These are phyloP conservation scores for Hippophae tibetana DNA, from an alignment of 306 rosid genomes.

Conservation along the genomic window DNA sequence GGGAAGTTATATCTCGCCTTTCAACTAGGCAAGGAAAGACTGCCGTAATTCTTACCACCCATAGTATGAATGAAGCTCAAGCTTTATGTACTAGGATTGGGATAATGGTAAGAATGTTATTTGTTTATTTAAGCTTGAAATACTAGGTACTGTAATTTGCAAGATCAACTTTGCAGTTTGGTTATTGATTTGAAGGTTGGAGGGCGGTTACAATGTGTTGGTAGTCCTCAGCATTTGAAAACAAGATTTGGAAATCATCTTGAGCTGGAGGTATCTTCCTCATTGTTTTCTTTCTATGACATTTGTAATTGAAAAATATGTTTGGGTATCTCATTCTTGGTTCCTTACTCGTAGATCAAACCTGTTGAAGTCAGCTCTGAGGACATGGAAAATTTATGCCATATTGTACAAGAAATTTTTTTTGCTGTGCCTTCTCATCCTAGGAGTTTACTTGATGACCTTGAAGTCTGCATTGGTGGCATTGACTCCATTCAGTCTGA, in stretches of 20 bases:
- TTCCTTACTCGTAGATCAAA: constrained; percentile 49
- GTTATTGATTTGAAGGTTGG: constrained; percentile 58
- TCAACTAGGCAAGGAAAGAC: constrained; percentile 94
- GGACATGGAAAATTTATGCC: constrained; percentile 66
- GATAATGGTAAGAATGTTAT: constrained; percentile 54
- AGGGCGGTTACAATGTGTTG: constrained; percentile 76
- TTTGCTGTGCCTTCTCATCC: constrained; percentile 59
- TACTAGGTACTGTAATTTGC: constrained; percentile 4
- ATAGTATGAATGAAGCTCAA: constrained; percentile 99
- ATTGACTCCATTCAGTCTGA: constrained; percentile 45
- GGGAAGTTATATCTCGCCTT: constrained; percentile 91
- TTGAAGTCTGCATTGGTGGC: constrained; percentile 83
- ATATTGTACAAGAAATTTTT: constrained; percentile 48
- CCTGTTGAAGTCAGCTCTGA: constrained; percentile 70
- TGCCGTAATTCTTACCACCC: constrained; percentile 87
- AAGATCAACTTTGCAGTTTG: constrained; percentile 9
- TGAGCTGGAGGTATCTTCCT: constrained; percentile 67
- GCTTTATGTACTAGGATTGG: constrained; percentile 92
- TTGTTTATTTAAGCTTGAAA: constrained; percentile 22
- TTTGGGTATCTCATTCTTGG: constrained; percentile 18
- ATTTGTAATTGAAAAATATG: constrained; percentile 5
- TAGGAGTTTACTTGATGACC: constrained; percentile 71
- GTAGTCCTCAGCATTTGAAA: constrained; percentile 94
- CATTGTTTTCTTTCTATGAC: neutral
- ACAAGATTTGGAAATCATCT: constrained; percentile 87